Base-by-base conservation (phyloP, 2,329 filamentous ascomycete species). In the Pseudogymnoascus sp. region DNA sequence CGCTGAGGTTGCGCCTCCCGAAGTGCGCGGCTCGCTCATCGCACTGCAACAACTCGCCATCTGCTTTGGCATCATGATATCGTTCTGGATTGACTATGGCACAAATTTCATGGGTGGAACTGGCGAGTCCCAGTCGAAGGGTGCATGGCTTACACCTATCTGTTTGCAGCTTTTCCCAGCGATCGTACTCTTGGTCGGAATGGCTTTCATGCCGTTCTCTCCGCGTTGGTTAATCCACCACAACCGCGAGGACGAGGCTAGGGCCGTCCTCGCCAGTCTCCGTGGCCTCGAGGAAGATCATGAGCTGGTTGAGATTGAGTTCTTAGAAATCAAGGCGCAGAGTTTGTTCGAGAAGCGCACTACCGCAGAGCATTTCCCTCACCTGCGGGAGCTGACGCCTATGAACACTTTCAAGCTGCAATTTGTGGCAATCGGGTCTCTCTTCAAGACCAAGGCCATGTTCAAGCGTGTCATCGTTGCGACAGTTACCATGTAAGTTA, bases 251-350 rank as follows among this genome's bases (percentile, higher is more conserved):
- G 80, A 80, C 0, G 89, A 93, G 71, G 88, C 87, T 0, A 82
- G 83, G 14, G 71, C 72, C 8, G 84, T 86, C 1, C 79, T 93
- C 1, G 83, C 88, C 0, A 78, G 72, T 59, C 83, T 93, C 2
- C 85, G 90, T 23, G 80, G 79, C 5, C 80, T 90, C 0, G 73
- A 83, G 0, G 71, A 76, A 14, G 82, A 88, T 66, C 82, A 91
- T 69, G 85, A 90, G 63, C 80, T 90, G 0, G 83, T 93, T 38
- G 82, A 88, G 66, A 79, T 91, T 1, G 90, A 93, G 69, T 91
- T 88, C 70, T 81, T 91, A n/a, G 90, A 93, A 72, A 93, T 93
- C 75, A 90, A 90, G 73, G 88, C 89, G 0, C 88, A 91, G 72
- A 87, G 85, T 0, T 73, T 89, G 16, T 95, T 93, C 67, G 89